A percentile compares a stretch with the other conserved stretches of the same genome.
Conservation (phyloP, 208 protist species). For the Trypanosoma congolense region DNA sequence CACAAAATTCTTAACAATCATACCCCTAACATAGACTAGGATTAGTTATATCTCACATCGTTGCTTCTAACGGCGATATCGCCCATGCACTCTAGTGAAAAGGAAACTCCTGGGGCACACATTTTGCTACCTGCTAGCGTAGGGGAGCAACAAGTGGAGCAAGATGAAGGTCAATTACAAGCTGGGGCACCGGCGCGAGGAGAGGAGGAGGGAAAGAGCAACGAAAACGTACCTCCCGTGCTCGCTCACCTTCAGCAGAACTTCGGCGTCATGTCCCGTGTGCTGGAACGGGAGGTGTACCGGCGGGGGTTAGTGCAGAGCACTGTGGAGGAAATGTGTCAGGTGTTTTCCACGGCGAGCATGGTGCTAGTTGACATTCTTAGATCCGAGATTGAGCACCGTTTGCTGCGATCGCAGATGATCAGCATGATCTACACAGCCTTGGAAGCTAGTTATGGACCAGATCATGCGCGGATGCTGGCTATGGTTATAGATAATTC, state of each 20-base stretch:
- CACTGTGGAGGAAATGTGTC: constrained; percentile 48
- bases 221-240: constrained; percentile 26
- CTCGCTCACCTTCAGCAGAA: constrained; percentile 54
- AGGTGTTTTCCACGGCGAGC: constrained; percentile 26
- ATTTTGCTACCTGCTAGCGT: not conserved
- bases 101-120: constrained; percentile 1
- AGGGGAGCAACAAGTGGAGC: constrained; percentile 8
- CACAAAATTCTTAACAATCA: not conserved
- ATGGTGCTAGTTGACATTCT: constrained; percentile 12
- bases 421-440: constrained; percentile 18
- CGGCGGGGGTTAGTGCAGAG: constrained; percentile 41
- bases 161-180: not conserved
- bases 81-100: constrained; percentile 22
- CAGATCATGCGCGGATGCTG: constrained; percentile 28
- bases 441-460: constrained; percentile 17
- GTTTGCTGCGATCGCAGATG: constrained; percentile 9
- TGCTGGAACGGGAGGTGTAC: constrained; percentile 55
- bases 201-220: constrained; percentile 8
- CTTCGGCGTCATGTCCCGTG: constrained; percentile 48
- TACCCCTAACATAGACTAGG: not conserved
- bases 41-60: constrained; percentile 9
- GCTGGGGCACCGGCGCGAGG: not conserved
- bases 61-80: constrained; percentile 7
- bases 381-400: constrained; percentile 20
- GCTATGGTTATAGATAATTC: constrained; percentile 31